These are phyloP conservation scores for Cucurbitaria berberidis DNA, from an alignment of 2,329 filamentous ascomycete species.

Conservation along the genomic window DNA sequence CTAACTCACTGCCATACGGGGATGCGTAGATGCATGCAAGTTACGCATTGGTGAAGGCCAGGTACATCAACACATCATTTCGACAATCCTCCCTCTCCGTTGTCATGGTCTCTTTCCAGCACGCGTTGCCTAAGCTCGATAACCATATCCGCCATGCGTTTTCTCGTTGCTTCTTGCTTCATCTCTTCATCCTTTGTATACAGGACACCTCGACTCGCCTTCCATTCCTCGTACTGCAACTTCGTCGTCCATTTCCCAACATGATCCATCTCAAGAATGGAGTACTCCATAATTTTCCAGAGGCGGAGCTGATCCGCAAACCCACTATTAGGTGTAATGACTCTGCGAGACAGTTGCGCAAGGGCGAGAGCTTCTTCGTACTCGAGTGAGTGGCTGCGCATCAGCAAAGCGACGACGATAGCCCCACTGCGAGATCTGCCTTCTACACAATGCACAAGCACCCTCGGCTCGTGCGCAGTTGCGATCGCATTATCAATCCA, in stretches of 20 bases:
- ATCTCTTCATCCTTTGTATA: too few relatives aligned
- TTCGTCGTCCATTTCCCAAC: neutral
- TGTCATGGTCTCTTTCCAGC: too few relatives aligned
- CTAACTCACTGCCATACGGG: too few relatives aligned
- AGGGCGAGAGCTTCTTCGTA: constrained; percentile 13
- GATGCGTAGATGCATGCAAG: too few relatives aligned
- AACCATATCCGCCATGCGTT: neutral
- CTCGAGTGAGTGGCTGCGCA: constrained; percentile 8
- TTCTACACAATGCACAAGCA: constrained; percentile 23
- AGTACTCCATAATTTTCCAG: constrained; percentile 12
- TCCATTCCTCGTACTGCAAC: neutral
- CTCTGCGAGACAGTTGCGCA: constrained; percentile 1
- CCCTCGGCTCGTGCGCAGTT: neutral
- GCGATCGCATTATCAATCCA: constrained; percentile 15
- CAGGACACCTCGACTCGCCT: too few relatives aligned
- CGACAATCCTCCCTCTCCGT: too few relatives aligned
- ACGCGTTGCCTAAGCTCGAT: neutral
- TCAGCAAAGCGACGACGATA: constrained; percentile 18
- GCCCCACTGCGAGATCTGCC: constrained; percentile 19
- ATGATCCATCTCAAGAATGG: neutral
- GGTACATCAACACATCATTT: too few relatives aligned
- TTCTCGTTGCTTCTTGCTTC: neutral
- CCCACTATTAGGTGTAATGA: constrained; percentile 15
- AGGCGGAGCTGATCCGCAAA: constrained; percentile 21
- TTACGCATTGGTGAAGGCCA: too few relatives aligned